A percentile compares a stretch with the other conserved stretches of the same genome.
Evolutionary conservation across 495 filamentous ascomycete genomes (phyloP).

Genomic region (Penicillium simplicissimum): DNA sequence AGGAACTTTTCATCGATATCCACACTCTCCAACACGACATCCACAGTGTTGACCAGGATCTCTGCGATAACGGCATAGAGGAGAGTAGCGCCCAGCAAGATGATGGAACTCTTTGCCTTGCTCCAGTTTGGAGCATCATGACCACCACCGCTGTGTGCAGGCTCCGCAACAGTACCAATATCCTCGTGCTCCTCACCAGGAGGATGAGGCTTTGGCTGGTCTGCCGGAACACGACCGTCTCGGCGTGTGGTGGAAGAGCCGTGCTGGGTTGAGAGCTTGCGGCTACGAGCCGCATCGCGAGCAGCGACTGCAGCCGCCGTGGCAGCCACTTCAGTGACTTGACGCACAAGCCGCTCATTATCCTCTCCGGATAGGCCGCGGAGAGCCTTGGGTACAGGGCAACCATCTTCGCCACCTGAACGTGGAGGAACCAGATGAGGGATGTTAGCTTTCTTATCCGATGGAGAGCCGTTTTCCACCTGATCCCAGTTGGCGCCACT

Average conservation of each 20-base stretch:
- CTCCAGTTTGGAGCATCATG: constrained; percentile 99
- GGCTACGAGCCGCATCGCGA: constrained; percentile 65
- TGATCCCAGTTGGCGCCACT: constrained; percentile 49
- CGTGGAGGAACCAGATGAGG: constrained; percentile 71
- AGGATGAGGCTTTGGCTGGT: constrained; percentile 23
- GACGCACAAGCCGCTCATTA: constrained; percentile 74
- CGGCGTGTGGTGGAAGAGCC: constrained; percentile 25
- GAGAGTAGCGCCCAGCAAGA: constrained; percentile 85
- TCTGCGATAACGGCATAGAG: constrained; percentile 96
- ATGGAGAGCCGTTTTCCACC: constrained; percentile 18
- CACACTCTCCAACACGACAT: constrained; percentile 85
- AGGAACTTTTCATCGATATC: constrained; percentile 98
- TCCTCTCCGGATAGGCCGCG: constrained; percentile 68
- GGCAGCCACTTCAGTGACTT: constrained; percentile 88
- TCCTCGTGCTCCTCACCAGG: constrained; percentile 44
- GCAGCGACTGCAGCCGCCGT: constrained; percentile 87
- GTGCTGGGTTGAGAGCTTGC: constrained; percentile 47
- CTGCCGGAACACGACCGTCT: constrained; percentile 29
- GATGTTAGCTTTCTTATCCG: constrained; percentile 37
- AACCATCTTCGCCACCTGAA: constrained; percentile 21
- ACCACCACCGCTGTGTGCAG: constrained; percentile 59
- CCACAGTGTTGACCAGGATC: constrained; percentile 94
- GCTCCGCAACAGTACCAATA: constrained; percentile 40
- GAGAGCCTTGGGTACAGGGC: constrained; percentile 45
- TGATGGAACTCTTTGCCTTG: constrained; percentile 81